These are phyloP conservation scores for Rhizoclosmatium sp. DNA, from an alignment of 192 early-diverging fungal genomes.

Conservation along the genomic window DNA sequence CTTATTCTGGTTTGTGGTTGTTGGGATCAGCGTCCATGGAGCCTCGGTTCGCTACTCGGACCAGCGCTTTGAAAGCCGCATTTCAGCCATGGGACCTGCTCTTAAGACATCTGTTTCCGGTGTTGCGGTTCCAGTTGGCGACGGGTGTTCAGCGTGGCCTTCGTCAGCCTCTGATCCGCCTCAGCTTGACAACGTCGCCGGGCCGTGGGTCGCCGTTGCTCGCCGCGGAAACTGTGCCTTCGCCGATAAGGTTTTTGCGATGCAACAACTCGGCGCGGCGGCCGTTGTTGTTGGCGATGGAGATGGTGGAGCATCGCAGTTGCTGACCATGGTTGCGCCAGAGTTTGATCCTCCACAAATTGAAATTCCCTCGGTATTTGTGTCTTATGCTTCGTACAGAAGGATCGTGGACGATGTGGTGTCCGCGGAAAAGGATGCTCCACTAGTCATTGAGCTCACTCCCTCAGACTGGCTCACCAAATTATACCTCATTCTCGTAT, in stretches of 20 bases:
- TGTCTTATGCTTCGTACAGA: conserved; percentile 37
- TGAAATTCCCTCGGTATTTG: conserved; percentile 85
- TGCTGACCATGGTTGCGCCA: conserved; percentile 87
- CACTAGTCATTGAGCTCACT: not conserved
- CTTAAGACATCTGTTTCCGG: too few relatives aligned
- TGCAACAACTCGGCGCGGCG: conserved; percentile 85
- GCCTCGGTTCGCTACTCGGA: too few relatives aligned
- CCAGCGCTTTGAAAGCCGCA: too few relatives aligned
- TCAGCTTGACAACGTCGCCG: too few relatives aligned
- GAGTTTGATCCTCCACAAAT: conserved; percentile 83
- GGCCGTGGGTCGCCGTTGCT: conserved; percentile 82
- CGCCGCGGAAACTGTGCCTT: conserved; percentile 90
- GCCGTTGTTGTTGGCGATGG: conserved; percentile 87
- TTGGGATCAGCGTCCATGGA: too few relatives aligned
- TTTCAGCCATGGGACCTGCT: too few relatives aligned
- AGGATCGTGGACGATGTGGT: not conserved
- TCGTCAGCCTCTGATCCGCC: too few relatives aligned
- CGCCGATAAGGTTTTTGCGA: conserved; percentile 87
- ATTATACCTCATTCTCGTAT: conserved; percentile 19
- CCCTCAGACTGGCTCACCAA: not conserved
- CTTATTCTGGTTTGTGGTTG: too few relatives aligned
- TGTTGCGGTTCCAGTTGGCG: too few relatives aligned
- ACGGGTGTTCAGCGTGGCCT: too few relatives aligned
- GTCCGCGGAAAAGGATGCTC: not conserved
- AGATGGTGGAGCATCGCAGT: conserved; percentile 47